Percentiles rank a stretch among this genome's conserved stretches.
phyloP scores from a whole-genome alignment of 2,329 filamentous ascomycete species.

The Westerdykella aurantiaca region DNA sequence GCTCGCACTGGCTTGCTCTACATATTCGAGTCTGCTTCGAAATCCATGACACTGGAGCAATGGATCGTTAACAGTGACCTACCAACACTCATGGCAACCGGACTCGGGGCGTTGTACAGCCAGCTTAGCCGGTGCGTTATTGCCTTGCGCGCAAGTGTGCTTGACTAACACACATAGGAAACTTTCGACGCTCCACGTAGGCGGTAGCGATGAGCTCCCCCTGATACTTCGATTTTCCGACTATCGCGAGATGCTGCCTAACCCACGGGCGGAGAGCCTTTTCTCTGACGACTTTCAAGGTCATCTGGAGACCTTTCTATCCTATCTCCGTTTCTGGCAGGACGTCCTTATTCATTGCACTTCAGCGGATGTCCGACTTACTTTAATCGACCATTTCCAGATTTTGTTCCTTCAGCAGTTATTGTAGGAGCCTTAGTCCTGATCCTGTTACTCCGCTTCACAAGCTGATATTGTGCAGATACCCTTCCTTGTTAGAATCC shows the following conservation, averaged over 20 bases:
- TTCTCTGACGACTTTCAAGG: slow-evolving; percentile 70
- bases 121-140: slow-evolving; percentile 54
- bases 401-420: slow-evolving; percentile 93
- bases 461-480: slow-evolving; percentile 48
- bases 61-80: slow-evolving; percentile 98
- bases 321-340: slow-evolving; percentile 95
- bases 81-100: slow-evolving; percentile 94
- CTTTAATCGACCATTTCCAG: slow-evolving; percentile 92
- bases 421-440: slow-evolving; percentile 53
- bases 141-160: not conserved
- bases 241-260: slow-evolving; percentile 66
- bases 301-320: slow-evolving; percentile 90
- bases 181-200: slow-evolving; percentile 65
- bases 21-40: slow-evolving; percentile 87
- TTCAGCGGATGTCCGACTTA: slow-evolving; percentile 86
- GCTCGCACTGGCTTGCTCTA: slow-evolving; percentile 90
- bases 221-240: slow-evolving; percentile 85
- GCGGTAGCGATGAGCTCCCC: slow-evolving; percentile 64
- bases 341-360: slow-evolving; percentile 94
- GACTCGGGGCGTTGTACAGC: slow-evolving; percentile 72
- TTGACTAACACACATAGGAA: slow-evolving; percentile 49
- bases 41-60: slow-evolving; percentile 74
- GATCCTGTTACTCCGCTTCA: not conserved
- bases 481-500: slow-evolving; percentile 91
- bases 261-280: slow-evolving; percentile 62